phyloP scores from a whole-genome alignment of 371 early-diverging fungal species.

The Actinomortierella wolfii region DNA sequence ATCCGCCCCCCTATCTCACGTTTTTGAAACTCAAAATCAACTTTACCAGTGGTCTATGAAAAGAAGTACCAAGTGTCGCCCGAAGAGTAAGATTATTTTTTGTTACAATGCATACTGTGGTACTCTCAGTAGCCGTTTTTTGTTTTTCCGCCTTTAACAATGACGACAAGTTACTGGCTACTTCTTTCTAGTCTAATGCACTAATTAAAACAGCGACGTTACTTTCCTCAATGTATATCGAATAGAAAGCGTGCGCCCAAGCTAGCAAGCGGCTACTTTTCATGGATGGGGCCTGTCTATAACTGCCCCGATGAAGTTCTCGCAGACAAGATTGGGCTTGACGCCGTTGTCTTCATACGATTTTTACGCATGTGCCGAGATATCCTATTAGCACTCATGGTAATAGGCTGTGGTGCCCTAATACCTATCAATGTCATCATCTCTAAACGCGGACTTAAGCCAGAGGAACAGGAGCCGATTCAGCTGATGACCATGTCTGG shows the following conservation, averaged over 20 bases:
- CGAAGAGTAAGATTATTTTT: not conserved
- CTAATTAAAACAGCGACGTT: no score
- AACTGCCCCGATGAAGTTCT: slow-evolving; percentile 62
- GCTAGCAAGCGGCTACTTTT: slow-evolving; percentile 58
- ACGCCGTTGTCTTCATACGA: slow-evolving; percentile 78
- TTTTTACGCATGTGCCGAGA: slow-evolving; percentile 68
- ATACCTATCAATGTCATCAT: slow-evolving; percentile 68
- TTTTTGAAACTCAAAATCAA: not conserved
- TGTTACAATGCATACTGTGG: no score
- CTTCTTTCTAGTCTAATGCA: no score
- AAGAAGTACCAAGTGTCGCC: not conserved
- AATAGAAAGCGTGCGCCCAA: slow-evolving; percentile 70
- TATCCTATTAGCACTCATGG: slow-evolving; percentile 60
- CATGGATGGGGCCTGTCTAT: slow-evolving; percentile 70
- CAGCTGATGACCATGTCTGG: slow-evolving; percentile 45
- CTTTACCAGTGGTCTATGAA: not conserved
- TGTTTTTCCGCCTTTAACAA: not conserved
- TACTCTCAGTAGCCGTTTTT: not conserved
- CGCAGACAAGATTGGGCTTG: slow-evolving; percentile 74
- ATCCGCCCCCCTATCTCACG: not conserved
- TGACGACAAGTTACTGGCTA: no score
- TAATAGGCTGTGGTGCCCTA: slow-evolving; percentile 63
- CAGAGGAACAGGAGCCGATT: slow-evolving; percentile 37
- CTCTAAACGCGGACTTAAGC: slow-evolving; percentile 41
- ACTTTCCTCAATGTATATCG: not conserved